Evolutionary conservation across 768 basidiomycete species (phyloP).

Genomic region (Phylloporus sp.): DNA sequence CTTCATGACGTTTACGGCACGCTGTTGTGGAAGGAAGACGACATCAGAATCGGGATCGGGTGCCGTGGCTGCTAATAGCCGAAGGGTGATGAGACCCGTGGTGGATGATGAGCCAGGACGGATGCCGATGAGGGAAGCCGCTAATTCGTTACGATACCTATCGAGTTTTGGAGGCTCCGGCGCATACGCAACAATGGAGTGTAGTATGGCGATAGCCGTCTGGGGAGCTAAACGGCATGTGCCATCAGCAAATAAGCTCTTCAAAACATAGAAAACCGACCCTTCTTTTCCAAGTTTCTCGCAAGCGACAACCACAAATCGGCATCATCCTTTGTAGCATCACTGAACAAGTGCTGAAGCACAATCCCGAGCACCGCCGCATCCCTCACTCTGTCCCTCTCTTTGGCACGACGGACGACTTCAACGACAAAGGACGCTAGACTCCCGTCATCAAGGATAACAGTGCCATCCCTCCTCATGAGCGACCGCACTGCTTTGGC

Average conservation of each 20-base stretch:
- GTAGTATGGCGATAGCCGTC: conserved; percentile 60
- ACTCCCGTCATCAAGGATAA: conserved; percentile 15
- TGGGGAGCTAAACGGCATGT: conserved; percentile 50
- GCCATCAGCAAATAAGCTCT: background rate
- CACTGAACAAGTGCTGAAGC: conserved; percentile 54
- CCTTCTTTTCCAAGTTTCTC: conserved; percentile 53
- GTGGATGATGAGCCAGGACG: conserved; percentile 56
- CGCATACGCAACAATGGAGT: conserved; percentile 54
- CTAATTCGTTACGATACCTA: conserved; percentile 84
- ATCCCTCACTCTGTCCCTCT: conserved; percentile 48
- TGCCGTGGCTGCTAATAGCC: conserved; percentile 65
- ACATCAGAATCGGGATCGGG: conserved; percentile 76
- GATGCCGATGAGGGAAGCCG: conserved; percentile 71
- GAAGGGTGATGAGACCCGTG: conserved; percentile 63
- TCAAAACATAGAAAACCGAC: conserved; percentile 36
- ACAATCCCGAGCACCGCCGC: conserved; percentile 56
- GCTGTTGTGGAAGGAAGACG: conserved; percentile 76
- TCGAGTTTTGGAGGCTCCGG: conserved; percentile 70
- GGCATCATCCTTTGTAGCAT: conserved; percentile 57
- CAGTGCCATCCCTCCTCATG: conserved; percentile 23
- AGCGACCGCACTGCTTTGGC: conserved; percentile 35
- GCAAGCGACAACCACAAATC: conserved; percentile 76
- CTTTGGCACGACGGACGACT: conserved; percentile 28
- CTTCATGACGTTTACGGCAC: conserved; percentile 85
- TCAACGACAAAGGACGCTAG: conserved; percentile 30